Conservation (phyloP, 2,329 filamentous ascomycete species). For the Pseudocercospora cruenta region DNA sequence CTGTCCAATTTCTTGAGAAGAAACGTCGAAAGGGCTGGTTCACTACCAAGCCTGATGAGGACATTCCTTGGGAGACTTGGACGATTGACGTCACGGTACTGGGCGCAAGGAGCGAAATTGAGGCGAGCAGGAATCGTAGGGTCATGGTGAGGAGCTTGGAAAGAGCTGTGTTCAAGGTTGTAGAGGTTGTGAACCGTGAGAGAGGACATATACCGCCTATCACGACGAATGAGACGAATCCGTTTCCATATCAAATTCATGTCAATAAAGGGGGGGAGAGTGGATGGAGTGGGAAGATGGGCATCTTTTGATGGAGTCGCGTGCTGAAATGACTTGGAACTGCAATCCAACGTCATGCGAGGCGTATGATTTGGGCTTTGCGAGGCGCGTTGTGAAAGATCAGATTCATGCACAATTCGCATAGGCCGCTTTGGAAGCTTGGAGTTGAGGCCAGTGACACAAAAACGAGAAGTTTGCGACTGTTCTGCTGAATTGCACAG, state of each 20-base stretch:
- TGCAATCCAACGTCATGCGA: too few species aligned
- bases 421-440: too few species aligned
- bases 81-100: conserved; percentile 91
- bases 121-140: conserved; percentile 83
- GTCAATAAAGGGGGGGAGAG: conserved; percentile 70
- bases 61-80: conserved; percentile 97
- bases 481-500: too few species aligned
- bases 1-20: conserved; percentile 94
- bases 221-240: conserved; percentile 86
- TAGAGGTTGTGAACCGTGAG: conserved; percentile 82
- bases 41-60: conserved; percentile 80
- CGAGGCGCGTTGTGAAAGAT: too few species aligned
- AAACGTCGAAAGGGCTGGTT: conserved; percentile 78
- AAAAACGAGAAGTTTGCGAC: too few species aligned
- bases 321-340: too few species aligned
- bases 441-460: too few species aligned
- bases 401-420: too few species aligned
- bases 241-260: conserved; percentile 91
- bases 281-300: conserved; percentile 27
- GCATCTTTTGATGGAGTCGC: conserved; percentile 20
- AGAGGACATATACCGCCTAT: conserved; percentile 98
- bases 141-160: conserved; percentile 90
- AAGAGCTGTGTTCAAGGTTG: conserved; percentile 85
- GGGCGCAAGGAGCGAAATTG: conserved; percentile 82
- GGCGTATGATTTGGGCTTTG: too few species aligned